A percentile compares a stretch with the other conserved stretches of the same genome.
Conservation (phyloP, 495 filamentous ascomycete genomes). For the Podospora tetraspora region DNA sequence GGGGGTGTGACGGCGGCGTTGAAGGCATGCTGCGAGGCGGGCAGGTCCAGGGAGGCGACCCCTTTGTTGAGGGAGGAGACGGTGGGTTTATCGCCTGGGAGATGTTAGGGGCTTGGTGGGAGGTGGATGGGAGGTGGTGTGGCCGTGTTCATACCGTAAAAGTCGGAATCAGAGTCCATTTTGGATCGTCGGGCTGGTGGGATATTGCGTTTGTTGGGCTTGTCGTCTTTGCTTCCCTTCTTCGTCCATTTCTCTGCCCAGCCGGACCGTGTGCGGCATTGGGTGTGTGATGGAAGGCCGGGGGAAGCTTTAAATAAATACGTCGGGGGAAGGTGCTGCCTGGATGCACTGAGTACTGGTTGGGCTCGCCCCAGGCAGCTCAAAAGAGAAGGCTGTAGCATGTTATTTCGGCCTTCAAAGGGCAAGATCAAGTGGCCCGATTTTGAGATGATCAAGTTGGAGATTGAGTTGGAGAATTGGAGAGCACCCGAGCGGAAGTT, state of each 20-base stretch:
- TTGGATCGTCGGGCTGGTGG: slow-evolving; percentile 9
- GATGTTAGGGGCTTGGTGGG: slow-evolving; percentile 15
- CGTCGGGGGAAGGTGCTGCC: not conserved
- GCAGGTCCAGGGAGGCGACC: slow-evolving; percentile 38
- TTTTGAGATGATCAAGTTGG: not conserved
- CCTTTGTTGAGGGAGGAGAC: slow-evolving; percentile 29
- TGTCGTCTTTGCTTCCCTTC: not conserved
- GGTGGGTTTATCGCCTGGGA: slow-evolving; percentile 50
- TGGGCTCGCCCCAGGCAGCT: not conserved
- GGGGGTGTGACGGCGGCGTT: slow-evolving; percentile 12
- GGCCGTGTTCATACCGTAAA: slow-evolving; percentile 52
- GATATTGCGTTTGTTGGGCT: not conserved
- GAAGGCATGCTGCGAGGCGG: slow-evolving; percentile 28
- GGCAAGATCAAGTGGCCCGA: not conserved
- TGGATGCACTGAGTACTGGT: not conserved
- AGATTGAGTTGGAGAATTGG: not conserved
- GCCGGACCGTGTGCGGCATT: not conserved
- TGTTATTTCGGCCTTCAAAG: not conserved
- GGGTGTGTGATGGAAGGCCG: not conserved
- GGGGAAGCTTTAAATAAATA: not conserved
- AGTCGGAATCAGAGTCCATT: slow-evolving; percentile 62
- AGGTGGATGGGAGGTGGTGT: not conserved
- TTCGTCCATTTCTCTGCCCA: not conserved
- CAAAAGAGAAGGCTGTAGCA: not conserved
- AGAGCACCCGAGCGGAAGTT: not conserved